Evolutionary conservation across 2,329 filamentous ascomycete genomes (phyloP).

Genomic region (Aspergillus fijiensis): DNA sequence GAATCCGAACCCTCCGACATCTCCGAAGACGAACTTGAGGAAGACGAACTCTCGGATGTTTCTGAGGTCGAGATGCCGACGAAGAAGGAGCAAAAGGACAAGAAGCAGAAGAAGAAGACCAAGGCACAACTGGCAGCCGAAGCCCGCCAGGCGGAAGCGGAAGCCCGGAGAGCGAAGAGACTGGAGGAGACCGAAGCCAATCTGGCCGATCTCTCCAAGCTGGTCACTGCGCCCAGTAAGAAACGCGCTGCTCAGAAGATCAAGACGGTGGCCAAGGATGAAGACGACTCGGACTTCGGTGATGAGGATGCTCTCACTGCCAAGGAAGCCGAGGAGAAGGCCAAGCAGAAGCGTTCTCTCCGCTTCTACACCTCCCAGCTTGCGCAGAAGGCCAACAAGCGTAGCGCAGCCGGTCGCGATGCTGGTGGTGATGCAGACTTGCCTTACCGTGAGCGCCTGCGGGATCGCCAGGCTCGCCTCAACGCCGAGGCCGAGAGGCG

Average conservation of each 20-base stretch:
- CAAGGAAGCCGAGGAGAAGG: constrained; percentile 80
- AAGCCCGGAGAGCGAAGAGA: constrained; percentile 54
- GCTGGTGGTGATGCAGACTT: constrained; percentile 58
- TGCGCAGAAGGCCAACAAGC: constrained; percentile 87
- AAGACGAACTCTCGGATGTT: constrained; percentile 27
- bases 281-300: constrained; percentile 83
- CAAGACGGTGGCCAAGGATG: constrained; percentile 36
- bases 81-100: constrained; percentile 13
- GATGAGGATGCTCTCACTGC: constrained; percentile 80
- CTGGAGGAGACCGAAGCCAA: constrained; percentile 64
- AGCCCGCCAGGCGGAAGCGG: constrained; percentile 55
- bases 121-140: constrained; percentile 53
- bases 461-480: constrained; percentile 80
- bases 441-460: constrained; percentile 83
- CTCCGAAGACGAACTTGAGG: constrained; percentile 15
- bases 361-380: constrained; percentile 99
- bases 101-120: constrained; percentile 45
- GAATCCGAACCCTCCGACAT: constrained; percentile 28
- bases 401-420: constrained; percentile 62
- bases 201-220: constrained; percentile 67
- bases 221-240: constrained; percentile 52
- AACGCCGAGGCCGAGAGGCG: constrained; percentile 85
- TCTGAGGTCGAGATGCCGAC: constrained; percentile 15
- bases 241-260: constrained; percentile 45
- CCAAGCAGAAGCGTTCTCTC: constrained; percentile 82